phyloP scores from a whole-genome alignment of 768 basidiomycete species.

The Mycena albidolilacea region DNA sequence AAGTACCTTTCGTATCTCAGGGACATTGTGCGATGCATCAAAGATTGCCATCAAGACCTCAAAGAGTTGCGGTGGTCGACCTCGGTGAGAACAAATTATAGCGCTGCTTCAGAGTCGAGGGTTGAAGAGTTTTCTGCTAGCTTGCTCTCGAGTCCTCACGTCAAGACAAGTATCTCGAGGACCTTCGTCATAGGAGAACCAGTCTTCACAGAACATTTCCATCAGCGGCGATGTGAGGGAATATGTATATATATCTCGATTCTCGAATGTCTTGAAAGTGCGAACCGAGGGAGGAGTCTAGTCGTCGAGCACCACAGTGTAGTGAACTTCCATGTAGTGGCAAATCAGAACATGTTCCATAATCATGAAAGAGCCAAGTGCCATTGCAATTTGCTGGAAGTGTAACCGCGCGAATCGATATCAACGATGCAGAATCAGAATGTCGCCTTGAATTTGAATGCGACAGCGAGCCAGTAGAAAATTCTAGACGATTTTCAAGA shows the following conservation, averaged over 20 bases:
- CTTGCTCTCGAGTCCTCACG: not conserved
- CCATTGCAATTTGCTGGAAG: no score
- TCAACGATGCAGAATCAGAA: no score
- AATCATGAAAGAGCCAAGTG: no score
- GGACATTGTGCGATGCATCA: not conserved
- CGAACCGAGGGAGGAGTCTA: no score
- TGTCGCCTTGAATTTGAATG: no score
- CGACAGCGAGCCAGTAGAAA: no score
- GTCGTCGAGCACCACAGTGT: no score
- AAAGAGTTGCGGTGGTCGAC: not conserved
- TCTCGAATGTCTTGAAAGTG: no score
- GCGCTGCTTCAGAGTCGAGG: not conserved
- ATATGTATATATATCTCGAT: not conserved
- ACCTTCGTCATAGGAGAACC: not conserved
- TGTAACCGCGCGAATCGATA: no score
- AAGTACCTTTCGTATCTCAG: not conserved
- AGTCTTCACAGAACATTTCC: not conserved
- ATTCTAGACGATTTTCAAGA: no score
- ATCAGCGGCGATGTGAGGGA: not conserved
- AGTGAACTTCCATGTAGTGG: no score
- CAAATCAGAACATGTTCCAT: no score
- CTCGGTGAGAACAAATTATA: not conserved
- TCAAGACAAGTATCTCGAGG: not conserved
- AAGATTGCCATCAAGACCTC: not conserved
- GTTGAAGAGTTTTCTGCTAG: not conserved